A percentile compares a stretch with the other conserved stretches of the same genome.
phyloP scores from a whole-genome alignment of 106 monocot species.

The Hemerocallis citrina region DNA sequence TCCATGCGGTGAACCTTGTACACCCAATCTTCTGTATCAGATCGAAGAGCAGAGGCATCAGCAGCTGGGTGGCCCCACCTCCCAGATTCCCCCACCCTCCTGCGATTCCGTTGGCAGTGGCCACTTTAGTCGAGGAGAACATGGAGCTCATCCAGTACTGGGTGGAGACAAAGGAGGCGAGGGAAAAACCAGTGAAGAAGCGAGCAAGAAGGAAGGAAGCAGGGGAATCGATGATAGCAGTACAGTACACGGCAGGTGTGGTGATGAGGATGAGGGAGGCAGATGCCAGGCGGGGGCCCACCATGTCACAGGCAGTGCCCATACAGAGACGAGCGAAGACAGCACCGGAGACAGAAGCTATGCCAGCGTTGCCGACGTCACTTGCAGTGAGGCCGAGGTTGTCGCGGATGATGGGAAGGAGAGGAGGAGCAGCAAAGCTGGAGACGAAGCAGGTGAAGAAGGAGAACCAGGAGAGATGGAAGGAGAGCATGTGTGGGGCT shows the following conservation, averaged over 20 bases:
- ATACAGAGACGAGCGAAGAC: slow-evolving; percentile 81
- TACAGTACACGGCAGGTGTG: slow-evolving; percentile 68
- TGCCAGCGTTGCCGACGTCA: slow-evolving; percentile 88
- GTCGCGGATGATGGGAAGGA: slow-evolving; percentile 92
- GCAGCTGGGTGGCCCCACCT: slow-evolving; percentile 90
- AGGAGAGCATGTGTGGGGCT: slow-evolving; percentile 72
- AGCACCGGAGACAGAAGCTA: slow-evolving; percentile 83
- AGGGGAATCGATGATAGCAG: slow-evolving; percentile 47
- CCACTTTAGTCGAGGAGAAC: slow-evolving; percentile 74
- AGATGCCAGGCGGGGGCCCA: slow-evolving; percentile 81
- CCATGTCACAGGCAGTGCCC: slow-evolving; percentile 91
- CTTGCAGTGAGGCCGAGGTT: slow-evolving; percentile 71
- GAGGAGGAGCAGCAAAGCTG: slow-evolving; percentile 83
- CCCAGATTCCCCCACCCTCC: slow-evolving; percentile 97
- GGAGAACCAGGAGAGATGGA: slow-evolving; percentile 98
- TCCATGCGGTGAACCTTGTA: slow-evolving; percentile 74
- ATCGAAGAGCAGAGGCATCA: slow-evolving; percentile 79
- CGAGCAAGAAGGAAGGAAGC: slow-evolving; percentile 51
- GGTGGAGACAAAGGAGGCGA: slow-evolving; percentile 85
- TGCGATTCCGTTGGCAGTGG: slow-evolving; percentile 68
- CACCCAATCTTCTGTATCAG: slow-evolving; percentile 40
- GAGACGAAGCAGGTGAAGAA: slow-evolving; percentile 96
- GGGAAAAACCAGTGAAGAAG: slow-evolving; percentile 89
- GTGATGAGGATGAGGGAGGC: slow-evolving; percentile 61
- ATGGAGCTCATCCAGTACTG: slow-evolving; percentile 99